phyloP scores from a whole-genome alignment of 176 grass and related monocot species.

The Carex cristatella region DNA sequence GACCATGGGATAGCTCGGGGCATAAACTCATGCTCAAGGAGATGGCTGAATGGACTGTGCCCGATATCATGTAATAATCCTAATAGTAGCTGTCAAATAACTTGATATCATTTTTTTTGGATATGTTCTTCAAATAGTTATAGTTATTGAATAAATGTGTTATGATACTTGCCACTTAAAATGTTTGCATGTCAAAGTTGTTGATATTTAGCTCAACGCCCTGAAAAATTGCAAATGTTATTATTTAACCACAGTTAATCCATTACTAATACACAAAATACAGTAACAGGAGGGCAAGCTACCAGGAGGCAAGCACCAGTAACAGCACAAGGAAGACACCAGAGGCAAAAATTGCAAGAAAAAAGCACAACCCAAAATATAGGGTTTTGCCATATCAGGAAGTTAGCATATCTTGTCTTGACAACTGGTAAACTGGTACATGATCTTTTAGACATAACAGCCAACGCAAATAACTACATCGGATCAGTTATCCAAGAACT shows the following conservation, averaged over 20 bases:
- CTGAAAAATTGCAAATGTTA: slow-evolving; percentile 27
- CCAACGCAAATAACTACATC: background rate
- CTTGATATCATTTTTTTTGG: background rate
- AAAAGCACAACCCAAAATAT: too few species aligned
- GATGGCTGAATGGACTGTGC: slow-evolving; percentile 90
- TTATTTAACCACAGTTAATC: background rate
- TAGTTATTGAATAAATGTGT: background rate
- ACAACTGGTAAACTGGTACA: background rate
- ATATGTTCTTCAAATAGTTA: background rate
- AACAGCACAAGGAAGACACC: too few species aligned
- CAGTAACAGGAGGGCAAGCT: background rate
- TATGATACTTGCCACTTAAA: slow-evolving; percentile 68
- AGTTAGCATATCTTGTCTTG: background rate
- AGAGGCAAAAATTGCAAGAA: too few species aligned
- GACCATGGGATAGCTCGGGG: slow-evolving; percentile 49
- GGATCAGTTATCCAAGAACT: background rate
- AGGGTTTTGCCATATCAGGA: background rate
- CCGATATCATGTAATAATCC: slow-evolving; percentile 91
- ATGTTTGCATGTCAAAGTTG: slow-evolving; percentile 55
- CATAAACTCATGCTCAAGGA: slow-evolving; percentile 96
- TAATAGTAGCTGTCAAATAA: slow-evolving; percentile 26
- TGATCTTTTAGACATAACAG: background rate
- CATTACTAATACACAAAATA: background rate
- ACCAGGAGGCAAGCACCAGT: too few species aligned
- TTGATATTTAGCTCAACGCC: slow-evolving; percentile 71